Evolutionary conservation across 495 filamentous ascomycete genomes (phyloP).

Genomic region (Viridothelium virens): DNA sequence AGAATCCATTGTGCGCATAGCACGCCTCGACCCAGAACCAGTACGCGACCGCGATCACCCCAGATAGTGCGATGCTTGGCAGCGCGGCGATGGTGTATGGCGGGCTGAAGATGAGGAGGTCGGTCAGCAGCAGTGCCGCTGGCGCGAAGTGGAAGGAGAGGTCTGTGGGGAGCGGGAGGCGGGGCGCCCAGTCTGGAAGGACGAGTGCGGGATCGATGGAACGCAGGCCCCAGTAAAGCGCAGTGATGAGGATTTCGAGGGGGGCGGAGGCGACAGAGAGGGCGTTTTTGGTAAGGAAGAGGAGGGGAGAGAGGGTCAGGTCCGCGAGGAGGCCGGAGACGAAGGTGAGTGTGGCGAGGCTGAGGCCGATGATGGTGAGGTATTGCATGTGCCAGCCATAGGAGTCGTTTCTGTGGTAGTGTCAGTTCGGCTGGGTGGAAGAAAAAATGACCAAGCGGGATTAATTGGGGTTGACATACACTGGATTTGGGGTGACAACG

Average conservation of each 20-base stretch:
- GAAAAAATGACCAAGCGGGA: background rate
- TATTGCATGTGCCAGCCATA: constrained; percentile 84
- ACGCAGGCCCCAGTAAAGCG: constrained; percentile 78
- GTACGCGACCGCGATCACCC: constrained; percentile 61
- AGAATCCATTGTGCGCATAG: constrained; percentile 70
- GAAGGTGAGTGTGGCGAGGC: constrained; percentile 62
- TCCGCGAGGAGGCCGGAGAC: constrained; percentile 65
- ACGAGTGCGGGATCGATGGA: constrained; percentile 57
- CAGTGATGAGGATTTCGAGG: constrained; percentile 69
- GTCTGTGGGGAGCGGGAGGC: constrained; percentile 43
- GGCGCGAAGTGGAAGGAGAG: constrained; percentile 75
- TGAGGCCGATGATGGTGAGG: constrained; percentile 74
- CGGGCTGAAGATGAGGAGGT: constrained; percentile 68
- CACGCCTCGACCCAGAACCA: constrained; percentile 87
- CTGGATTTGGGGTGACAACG: constrained; percentile 37
- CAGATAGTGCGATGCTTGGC: constrained; percentile 55
- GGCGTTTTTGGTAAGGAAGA: constrained; percentile 69
- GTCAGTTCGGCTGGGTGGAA: background rate
- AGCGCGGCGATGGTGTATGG: constrained; percentile 65
- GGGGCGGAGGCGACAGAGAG: constrained; percentile 67
- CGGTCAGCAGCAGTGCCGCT: constrained; percentile 59
- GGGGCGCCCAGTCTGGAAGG: constrained; percentile 39
- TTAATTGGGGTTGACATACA: constrained; percentile 31
- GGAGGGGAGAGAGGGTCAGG: constrained; percentile 51
- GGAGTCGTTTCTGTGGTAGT: constrained; percentile 48